Evolutionary conservation across 441 rosid species (phyloP).

Genomic region (Jatropha multifida): DNA sequence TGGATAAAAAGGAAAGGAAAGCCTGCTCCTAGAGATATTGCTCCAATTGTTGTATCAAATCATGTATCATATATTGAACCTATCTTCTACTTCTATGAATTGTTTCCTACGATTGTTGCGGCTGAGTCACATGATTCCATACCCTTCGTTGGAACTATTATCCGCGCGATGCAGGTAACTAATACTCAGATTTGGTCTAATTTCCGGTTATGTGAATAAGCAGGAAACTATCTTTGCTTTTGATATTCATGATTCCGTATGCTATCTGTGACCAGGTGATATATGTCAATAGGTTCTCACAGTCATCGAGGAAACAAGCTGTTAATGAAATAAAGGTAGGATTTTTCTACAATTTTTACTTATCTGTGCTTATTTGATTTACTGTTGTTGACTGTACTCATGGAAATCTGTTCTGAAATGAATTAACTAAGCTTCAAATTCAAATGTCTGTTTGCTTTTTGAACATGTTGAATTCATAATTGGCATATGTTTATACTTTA

Average conservation of each 20-base stretch:
- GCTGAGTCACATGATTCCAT: conserved; percentile 90
- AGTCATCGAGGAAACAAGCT: conserved; percentile 83
- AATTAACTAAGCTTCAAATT: not conserved
- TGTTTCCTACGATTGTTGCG: conserved; percentile 94
- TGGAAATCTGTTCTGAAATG: not conserved
- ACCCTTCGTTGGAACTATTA: conserved; percentile 94
- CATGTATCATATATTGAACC: conserved; percentile 94
- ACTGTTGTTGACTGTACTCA: not conserved
- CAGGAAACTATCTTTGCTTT: not conserved
- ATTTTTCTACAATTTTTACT: conserved; percentile 37
- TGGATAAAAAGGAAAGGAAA: conserved; percentile 94
- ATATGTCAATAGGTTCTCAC: conserved; percentile 91
- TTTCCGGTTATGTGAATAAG: not conserved
- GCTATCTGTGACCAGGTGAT: conserved; percentile 59
- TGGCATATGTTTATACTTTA: not conserved
- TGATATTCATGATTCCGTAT: not conserved
- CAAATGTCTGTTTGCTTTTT: not conserved
- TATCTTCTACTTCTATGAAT: conserved; percentile 87
- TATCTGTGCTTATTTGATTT: conserved; percentile 9
- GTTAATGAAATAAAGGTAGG: conserved; percentile 92
- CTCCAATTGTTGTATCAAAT: conserved; percentile 91
- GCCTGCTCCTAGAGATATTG: conserved; percentile 83
- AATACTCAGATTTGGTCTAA: not conserved
- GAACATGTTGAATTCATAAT: not conserved
- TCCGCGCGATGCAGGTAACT: conserved; percentile 96